phyloP scores from a whole-genome alignment of 169 alveolate genomes.

The Blepharisma undulans region DNA sequence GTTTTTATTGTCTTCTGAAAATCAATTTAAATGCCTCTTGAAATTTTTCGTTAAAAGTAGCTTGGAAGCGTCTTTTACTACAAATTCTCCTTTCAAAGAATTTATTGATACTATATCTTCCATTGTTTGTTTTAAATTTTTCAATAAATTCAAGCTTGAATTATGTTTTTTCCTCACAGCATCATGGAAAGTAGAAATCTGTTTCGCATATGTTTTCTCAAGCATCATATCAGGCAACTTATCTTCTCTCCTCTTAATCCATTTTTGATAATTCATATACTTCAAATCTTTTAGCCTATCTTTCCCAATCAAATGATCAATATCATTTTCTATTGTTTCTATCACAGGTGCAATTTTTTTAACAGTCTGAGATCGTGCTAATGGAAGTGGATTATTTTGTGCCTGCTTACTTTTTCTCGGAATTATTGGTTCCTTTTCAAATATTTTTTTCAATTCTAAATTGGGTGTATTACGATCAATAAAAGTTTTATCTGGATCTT shows the following conservation, averaged over 20 bases:
- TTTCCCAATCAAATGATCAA: not conserved
- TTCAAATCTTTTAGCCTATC: not conserved
- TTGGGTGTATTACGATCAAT: not conserved
- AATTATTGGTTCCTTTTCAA: not conserved
- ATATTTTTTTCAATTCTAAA: not conserved
- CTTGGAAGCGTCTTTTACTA: not conserved
- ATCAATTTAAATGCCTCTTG: not conserved
- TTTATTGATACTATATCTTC: not conserved
- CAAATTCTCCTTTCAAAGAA: not conserved
- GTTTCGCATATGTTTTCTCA: not conserved
- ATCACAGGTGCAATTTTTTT: not conserved
- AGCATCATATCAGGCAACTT: not conserved
- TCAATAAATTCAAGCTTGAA: not conserved
- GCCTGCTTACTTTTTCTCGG: not conserved
- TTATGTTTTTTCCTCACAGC: not conserved
- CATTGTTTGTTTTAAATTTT: not conserved
- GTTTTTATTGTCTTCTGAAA: not conserved
- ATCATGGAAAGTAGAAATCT: not conserved
- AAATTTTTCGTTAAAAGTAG: not conserved
- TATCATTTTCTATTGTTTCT: not conserved
- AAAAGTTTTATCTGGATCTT: not conserved
- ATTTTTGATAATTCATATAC: not conserved
- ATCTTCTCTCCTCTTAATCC: not conserved
- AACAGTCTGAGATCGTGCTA: not conserved
- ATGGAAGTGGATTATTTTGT: not conserved